phyloP scores from a whole-genome alignment of 2,329 filamentous ascomycete species.

The Botrytis deweyae region DNA sequence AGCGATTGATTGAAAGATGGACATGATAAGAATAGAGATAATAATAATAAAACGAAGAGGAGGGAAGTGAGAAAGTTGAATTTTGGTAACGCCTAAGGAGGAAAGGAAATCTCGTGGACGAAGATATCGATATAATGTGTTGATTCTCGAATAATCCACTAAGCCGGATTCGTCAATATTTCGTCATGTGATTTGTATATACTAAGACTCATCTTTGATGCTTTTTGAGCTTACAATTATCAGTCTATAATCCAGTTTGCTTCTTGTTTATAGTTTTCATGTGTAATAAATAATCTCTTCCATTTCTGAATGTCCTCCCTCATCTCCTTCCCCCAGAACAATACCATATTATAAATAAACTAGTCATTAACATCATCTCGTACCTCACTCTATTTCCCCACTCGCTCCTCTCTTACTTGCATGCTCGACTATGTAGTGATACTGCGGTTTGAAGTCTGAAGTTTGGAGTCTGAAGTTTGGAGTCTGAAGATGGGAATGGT shows the following conservation, averaged over 20 bases:
- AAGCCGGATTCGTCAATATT: neutral
- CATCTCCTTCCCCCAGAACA: neutral
- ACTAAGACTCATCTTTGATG: fast-evolving
- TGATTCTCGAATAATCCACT: neutral
- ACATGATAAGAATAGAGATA: too few species aligned
- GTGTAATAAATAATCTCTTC: too few species aligned
- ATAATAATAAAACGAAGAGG: neutral
- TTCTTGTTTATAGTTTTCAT: neutral
- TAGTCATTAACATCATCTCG: neutral
- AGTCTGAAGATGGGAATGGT: neutral
- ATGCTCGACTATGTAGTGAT: neutral
- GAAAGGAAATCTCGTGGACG: neutral
- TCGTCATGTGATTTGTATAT: neutral
- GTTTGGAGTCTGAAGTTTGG: too few species aligned
- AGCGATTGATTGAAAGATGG: too few species aligned
- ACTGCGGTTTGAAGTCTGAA: neutral
- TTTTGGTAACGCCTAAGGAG: neutral
- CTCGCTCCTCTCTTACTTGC: neutral
- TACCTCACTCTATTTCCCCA: neutral
- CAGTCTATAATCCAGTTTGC: neutral
- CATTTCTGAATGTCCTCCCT: too few species aligned
- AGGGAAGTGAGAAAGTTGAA: neutral
- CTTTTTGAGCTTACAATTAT: neutral
- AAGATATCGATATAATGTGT: neutral
- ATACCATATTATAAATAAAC: neutral